These are phyloP conservation scores for Aspergillus persii DNA, from an alignment of 2,329 filamentous ascomycete species.

Conservation along the genomic window DNA sequence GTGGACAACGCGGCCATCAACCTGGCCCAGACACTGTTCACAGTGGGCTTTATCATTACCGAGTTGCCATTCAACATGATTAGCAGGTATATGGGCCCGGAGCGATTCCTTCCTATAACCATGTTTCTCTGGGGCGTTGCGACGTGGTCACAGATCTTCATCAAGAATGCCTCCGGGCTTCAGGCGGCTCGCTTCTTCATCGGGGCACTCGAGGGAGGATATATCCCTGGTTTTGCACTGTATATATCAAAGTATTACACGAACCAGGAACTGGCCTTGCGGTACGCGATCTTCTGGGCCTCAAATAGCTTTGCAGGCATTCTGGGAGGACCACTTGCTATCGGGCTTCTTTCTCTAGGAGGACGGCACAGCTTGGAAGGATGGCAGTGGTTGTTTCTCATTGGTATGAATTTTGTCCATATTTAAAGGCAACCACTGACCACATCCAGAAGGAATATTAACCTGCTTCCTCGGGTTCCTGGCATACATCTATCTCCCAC, in stretches of 20 bases:
- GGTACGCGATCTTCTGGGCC: not conserved
- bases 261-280: constrained; percentile 20
- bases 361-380: not conserved
- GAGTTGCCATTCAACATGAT: constrained; percentile 30
- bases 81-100: constrained; percentile 23
- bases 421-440: not conserved
- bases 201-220: constrained; percentile 44
- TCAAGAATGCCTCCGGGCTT: constrained; percentile 31
- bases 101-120: constrained; percentile 24
- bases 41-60: constrained; percentile 26
- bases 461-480: not conserved
- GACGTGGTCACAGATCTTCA: constrained; percentile 22
- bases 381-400: not conserved
- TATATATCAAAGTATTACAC: constrained; percentile 28
- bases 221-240: constrained; percentile 43
- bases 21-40: constrained; percentile 23
- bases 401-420: not conserved
- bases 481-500: constrained; percentile 13
- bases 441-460: not conserved
- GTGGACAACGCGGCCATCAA: constrained; percentile 23
- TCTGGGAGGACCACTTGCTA: not conserved
- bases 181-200: constrained; percentile 36
- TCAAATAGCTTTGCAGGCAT: not conserved
- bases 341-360: not conserved
- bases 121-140: constrained; percentile 22